phyloP scores from a whole-genome alignment of 306 rosid species.

The Lathyrus oleraceus region DNA sequence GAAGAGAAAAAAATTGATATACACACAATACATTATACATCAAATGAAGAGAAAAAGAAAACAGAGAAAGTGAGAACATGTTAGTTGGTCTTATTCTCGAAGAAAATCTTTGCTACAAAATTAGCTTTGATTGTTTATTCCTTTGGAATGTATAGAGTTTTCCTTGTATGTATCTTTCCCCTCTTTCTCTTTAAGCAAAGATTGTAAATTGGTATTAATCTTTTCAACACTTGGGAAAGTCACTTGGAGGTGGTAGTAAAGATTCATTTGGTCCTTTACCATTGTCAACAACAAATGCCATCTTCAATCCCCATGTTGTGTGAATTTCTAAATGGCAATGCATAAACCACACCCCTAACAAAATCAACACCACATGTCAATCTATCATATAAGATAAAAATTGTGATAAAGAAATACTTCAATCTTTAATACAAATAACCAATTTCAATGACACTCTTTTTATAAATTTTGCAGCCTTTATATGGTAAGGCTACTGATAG shows the following conservation, averaged over 20 bases:
- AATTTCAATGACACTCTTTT: too few species aligned
- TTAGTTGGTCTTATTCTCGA: slow-evolving; percentile 29
- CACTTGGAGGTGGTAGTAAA: slow-evolving; percentile 72
- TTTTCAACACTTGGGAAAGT: slow-evolving; percentile 67
- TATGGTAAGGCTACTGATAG: too few species aligned
- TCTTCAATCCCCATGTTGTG: slow-evolving; percentile 89
- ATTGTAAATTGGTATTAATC: background rate
- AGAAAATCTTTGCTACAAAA: slow-evolving; percentile 6
- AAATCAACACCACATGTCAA: slow-evolving; percentile 1
- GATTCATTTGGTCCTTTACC: slow-evolving; percentile 76
- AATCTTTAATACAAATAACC: background rate
- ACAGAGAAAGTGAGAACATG: background rate
- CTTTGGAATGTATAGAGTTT: background rate
- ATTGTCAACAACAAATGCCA: slow-evolving; percentile 86
- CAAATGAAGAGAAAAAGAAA: slow-evolving; percentile 13
- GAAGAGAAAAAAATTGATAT: slow-evolving; percentile 11
- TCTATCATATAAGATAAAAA: background rate
- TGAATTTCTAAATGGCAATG: slow-evolving; percentile 72
- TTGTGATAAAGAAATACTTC: background rate
- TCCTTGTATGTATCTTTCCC: background rate
- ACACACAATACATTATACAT: slow-evolving; percentile 9
- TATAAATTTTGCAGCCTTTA: too few species aligned
- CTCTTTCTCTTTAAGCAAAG: slow-evolving; percentile 4
- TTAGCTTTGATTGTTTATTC: slow-evolving; percentile 8
- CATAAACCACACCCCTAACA: slow-evolving; percentile 81